Conservation (phyloP, 805 yeast genomes). For the Yamadazyma laniorum region DNA sequence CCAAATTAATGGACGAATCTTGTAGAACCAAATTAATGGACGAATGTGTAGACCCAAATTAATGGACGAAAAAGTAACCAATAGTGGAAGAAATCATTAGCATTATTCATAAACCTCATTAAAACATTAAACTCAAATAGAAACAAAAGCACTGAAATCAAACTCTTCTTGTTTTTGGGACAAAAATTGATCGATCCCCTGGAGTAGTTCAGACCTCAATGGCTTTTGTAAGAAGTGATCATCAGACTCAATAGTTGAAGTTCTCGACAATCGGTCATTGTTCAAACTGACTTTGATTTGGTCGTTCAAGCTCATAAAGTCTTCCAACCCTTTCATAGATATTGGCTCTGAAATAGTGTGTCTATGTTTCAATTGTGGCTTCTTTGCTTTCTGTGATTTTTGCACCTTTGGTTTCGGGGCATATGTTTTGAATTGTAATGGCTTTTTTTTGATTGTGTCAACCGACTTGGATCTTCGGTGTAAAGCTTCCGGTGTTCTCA, state of each 20-base stretch:
- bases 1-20: conserved; percentile 7
- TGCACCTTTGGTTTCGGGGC: conserved; percentile 9
- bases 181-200: conserved; percentile 24
- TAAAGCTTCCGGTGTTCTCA: conserved; percentile 13
- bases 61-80: conserved; percentile 11
- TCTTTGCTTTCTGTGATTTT: conserved; percentile 11
- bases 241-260: conserved; percentile 6
- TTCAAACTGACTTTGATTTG: conserved; percentile 18
- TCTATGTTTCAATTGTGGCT: conserved; percentile 19
- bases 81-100: conserved; percentile 10
- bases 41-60: conserved; percentile 6
- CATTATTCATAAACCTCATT: conserved; percentile 1
- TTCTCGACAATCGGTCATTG: conserved; percentile 7
- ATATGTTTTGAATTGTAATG: conserved; percentile 20
- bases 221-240: conserved; percentile 8
- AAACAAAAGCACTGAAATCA: conserved; percentile 23
- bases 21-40: conserved; percentile 7
- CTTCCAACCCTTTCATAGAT: conserved; percentile 22
- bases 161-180: conserved; percentile 26
- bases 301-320: conserved; percentile 26
- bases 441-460: conserved; percentile 16
- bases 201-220: conserved; percentile 11
- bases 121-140: conserved; percentile 6
- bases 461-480: conserved; percentile 30
- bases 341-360: conserved; percentile 25